Base-by-base conservation (phyloP, 1,284 basidiomycete genomes). In the Heterobasidion occidentale region DNA sequence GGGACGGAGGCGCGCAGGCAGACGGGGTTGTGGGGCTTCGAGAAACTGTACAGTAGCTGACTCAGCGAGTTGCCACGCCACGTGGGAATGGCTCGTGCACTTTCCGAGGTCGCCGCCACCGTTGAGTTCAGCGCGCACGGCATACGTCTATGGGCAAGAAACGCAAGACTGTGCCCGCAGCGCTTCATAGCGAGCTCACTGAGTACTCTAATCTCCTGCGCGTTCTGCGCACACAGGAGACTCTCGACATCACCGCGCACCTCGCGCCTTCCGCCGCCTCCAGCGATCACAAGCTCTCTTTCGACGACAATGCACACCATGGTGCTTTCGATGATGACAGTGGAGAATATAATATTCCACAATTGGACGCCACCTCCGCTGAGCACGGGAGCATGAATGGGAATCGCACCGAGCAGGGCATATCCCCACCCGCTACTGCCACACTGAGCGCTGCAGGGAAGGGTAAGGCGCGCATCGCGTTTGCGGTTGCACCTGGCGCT, bases 121-220 rank as follows among this genome's bases (percentile, higher is more conserved):
- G 27, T 27, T 27, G 27, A 27, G 27, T 27, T 27, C 27, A 17
- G 48, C 57, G 45, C 19, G 46, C 45, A 44, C 52, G 47, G 0
- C 9, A 11, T 19, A 36, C 56, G 52, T 46, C 53, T 42, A 55
- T 57, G 53, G 46, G 36, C 46, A 52, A 52, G 55, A 77, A 75
- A 63, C 74, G 74, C 36, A 70, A 73, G 52, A 64, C 62, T 42
- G 74, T 84, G 19, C 77, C 83, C 15, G 65, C 70, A 47, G 72
- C 76, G 27, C 65, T 85, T 3, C 81, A 81, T 64, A 73, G 74
- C 42, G 84, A 87, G 63, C 71, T 86, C 47, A 72, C 77, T 12
- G 82, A 86, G 64, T 88, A 86, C 66, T 71, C 81, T 2, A 80
- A 81, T 19, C 74, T 86, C 7, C 65, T 88, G 33, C 79, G 84